A percentile compares a stretch with the other conserved stretches of the same genome.
phyloP scores from a whole-genome alignment of 2,329 filamentous ascomycete species.

The Cytospora schulzeri region DNA sequence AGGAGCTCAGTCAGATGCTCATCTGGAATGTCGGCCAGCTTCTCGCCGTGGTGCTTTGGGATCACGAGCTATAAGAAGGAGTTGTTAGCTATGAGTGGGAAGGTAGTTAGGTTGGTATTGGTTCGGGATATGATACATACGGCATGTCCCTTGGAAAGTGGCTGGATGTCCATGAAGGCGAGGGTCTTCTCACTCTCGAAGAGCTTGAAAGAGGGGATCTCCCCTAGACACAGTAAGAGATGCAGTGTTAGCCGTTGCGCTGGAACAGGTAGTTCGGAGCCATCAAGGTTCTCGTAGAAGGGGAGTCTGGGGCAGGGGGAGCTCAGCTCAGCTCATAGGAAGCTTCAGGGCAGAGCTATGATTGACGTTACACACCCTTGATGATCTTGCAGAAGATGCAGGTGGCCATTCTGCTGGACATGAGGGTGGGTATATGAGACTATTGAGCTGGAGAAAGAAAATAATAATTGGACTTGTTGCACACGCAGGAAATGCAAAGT shows the following conservation, averaged over 20 bases:
- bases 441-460: background rate
- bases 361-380: conserved; percentile 62
- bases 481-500: background rate
- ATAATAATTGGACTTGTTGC: background rate
- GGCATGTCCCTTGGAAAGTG: conserved; percentile 84
- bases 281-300: conserved; percentile 8
- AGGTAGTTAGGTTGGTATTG: background rate
- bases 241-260: conserved; percentile 23
- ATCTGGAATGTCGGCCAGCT: conserved; percentile 90
- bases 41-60: conserved; percentile 90
- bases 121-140: conserved; percentile 54
- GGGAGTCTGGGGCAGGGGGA: background rate
- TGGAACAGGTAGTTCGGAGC: background rate
- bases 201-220: conserved; percentile 96
- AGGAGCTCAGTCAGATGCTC: conserved; percentile 82
- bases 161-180: conserved; percentile 95
- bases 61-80: conserved; percentile 74
- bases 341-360: conserved; percentile 5
- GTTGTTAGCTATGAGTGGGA: background rate
- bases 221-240: conserved; percentile 58
- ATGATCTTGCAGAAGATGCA: conserved; percentile 99
- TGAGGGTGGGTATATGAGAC: conserved; percentile 14
- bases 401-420: conserved; percentile 55
- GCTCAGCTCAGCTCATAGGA: background rate
- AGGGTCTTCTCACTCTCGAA: conserved; percentile 92